A percentile compares a stretch with the other conserved stretches of the same genome.
These are phyloP conservation scores for Abrus precatorius DNA, from an alignment of 306 rosid genomes.

Conservation along the genomic window DNA sequence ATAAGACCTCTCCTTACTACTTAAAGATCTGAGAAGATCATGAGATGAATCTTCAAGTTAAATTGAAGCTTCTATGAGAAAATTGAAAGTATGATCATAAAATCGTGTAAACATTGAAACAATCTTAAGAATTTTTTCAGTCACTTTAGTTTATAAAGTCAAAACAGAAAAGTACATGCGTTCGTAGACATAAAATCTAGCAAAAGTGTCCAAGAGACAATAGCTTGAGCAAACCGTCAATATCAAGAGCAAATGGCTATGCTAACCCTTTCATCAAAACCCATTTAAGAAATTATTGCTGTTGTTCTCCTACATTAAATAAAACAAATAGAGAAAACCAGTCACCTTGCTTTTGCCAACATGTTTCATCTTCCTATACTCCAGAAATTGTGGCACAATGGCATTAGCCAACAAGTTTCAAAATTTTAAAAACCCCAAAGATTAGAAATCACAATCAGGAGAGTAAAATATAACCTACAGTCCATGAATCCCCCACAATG, in stretches of 20 bases:
- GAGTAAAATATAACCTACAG: conserved; percentile 2
- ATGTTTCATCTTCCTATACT: conserved; percentile 14
- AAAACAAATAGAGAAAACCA: conserved; percentile 4
- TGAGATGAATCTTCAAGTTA: background rate
- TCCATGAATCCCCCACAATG: background rate
- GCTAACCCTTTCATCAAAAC: conserved; percentile 15
- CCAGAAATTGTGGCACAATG: conserved; percentile 11
- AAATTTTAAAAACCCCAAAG: background rate
- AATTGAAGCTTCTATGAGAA: conserved; percentile 30
- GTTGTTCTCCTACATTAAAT: conserved; percentile 1
- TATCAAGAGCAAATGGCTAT: background rate
- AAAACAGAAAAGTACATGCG: conserved; percentile 3
- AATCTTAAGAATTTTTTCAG: background rate
- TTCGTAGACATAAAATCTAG: conserved; percentile 18
- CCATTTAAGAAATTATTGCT: background rate
- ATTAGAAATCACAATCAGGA: conserved; percentile 17
- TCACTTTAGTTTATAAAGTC: conserved; percentile 31
- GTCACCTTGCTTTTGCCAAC: conserved; percentile 22
- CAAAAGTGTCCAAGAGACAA: background rate
- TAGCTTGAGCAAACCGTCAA: conserved; percentile 4
- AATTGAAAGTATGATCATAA: background rate
- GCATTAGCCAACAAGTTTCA: conserved; percentile 31
- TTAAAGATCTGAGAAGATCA: conserved; percentile 17
- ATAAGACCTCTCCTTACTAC: background rate
- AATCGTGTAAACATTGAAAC: conserved; percentile 16